These are phyloP conservation scores for Colletotrichum limetticola DNA, from an alignment of 2,329 filamentous ascomycete species.

Conservation along the genomic window DNA sequence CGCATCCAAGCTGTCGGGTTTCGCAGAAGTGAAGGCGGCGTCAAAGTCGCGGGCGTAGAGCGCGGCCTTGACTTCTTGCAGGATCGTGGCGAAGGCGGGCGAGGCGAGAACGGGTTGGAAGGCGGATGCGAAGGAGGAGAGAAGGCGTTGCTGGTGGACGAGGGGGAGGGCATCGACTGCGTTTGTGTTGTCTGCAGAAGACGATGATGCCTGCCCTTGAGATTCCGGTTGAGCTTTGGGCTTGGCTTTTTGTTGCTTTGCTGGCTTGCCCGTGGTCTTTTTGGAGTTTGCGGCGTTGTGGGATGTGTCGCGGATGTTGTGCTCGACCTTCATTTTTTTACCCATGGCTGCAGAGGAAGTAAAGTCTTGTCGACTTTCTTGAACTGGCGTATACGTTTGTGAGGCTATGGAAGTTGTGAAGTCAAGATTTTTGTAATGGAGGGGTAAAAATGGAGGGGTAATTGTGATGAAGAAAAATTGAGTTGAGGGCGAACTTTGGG, in stretches of 20 bases:
- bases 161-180: not conserved
- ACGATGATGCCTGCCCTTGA: not conserved
- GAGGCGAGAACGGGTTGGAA: constrained; percentile 65
- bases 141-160: constrained; percentile 70
- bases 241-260: not conserved
- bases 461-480: not conserved
- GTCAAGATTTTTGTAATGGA: not conserved
- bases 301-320: constrained; percentile 7
- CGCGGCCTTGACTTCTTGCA: constrained; percentile 88
- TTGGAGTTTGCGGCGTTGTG: constrained; percentile 4
- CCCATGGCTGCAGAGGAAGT: constrained; percentile 6
- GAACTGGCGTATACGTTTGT: not conserved
- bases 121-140: constrained; percentile 77
- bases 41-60: constrained; percentile 88
- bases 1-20: constrained; percentile 72
- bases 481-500: not conserved
- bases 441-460: constrained; percentile 10
- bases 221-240: not conserved
- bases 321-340: constrained; percentile 20
- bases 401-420: not conserved
- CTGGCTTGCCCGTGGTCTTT: not conserved
- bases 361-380: not conserved
- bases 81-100: constrained; percentile 59
- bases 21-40: constrained; percentile 74
- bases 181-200: not conserved